These are phyloP conservation scores for Arachis hypogaea DNA, from an alignment of 306 rosid species.

Conservation along the genomic window DNA sequence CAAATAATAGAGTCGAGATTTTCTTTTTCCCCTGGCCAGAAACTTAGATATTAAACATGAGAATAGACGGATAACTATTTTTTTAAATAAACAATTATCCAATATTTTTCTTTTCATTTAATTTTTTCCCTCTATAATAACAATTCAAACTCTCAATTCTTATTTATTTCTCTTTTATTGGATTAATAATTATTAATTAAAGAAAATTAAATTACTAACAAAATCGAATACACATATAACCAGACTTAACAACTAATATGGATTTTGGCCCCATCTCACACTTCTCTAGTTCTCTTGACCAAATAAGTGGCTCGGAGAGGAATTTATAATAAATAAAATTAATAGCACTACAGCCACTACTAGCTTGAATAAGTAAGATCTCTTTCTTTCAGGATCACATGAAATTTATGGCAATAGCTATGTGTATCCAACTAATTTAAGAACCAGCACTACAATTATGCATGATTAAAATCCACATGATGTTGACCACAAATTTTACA, in stretches of 20 bases:
- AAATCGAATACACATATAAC: too few relatives aligned
- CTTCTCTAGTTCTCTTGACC: neutral
- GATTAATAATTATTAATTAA: too few relatives aligned
- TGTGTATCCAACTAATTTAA: slow-evolving; percentile 21
- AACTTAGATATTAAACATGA: too few relatives aligned
- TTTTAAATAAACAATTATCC: too few relatives aligned
- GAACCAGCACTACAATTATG: slow-evolving; percentile 5
- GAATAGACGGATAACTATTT: too few relatives aligned
- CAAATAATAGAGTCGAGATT: neutral
- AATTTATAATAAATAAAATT: neutral
- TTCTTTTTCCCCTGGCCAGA: neutral
- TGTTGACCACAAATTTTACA: too few relatives aligned
- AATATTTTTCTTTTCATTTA: too few relatives aligned
- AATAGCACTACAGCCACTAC: neutral
- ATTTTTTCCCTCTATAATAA: too few relatives aligned
- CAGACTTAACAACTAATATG: too few relatives aligned
- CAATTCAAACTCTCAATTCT: too few relatives aligned
- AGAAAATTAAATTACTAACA: too few relatives aligned
- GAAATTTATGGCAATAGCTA: slow-evolving; percentile 5
- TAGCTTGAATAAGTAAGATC: neutral
- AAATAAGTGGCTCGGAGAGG: neutral
- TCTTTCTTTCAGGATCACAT: neutral
- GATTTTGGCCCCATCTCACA: neutral
- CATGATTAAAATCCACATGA: neutral
- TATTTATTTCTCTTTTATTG: too few relatives aligned